Percentiles rank a stretch among this genome's conserved stretches.
Evolutionary conservation across 352 stramenopile species (phyloP).

Genomic region (Thalassiosira allenii): DNA sequence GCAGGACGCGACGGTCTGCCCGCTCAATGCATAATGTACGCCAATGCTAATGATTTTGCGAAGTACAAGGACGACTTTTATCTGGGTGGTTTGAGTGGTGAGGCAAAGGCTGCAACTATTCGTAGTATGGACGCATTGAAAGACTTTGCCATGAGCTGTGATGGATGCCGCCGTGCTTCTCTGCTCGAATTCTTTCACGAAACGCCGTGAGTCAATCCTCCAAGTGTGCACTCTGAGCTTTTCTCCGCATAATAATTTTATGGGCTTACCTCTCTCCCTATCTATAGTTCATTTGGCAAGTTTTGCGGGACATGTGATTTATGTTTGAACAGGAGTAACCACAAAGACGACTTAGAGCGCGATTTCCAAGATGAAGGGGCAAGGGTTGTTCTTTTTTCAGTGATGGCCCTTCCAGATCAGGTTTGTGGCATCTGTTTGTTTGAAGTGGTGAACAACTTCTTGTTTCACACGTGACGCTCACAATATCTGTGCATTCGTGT

Average conservation of each 20-base stretch:
- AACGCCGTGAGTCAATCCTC: too few relatives aligned
- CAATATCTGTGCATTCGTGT: too few relatives aligned
- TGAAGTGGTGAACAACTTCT: too few relatives aligned
- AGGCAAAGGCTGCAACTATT: slow-evolving; percentile 52
- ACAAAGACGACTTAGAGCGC: slow-evolving; percentile 63
- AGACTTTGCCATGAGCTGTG: slow-evolving; percentile 64
- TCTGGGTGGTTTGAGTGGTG: slow-evolving; percentile 49
- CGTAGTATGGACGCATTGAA: slow-evolving; percentile 67
- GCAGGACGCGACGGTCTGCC: slow-evolving; percentile 92
- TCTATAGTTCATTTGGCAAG: slow-evolving; percentile 69
- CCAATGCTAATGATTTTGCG: slow-evolving; percentile 67
- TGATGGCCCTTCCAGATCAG: slow-evolving; percentile 25
- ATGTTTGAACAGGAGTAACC: slow-evolving; percentile 70
- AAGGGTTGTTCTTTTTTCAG: slow-evolving; percentile 59
- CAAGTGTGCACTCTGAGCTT: too few relatives aligned
- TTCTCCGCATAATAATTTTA: too few relatives aligned
- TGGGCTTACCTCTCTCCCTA: too few relatives aligned
- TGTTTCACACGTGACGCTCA: too few relatives aligned
- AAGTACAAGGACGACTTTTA: slow-evolving; percentile 83
- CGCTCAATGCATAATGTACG: slow-evolving; percentile 85
- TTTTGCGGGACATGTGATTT: slow-evolving; percentile 89
- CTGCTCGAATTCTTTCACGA: slow-evolving; percentile 90
- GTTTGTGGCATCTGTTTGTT: slow-evolving; percentile 35
- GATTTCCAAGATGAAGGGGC: slow-evolving; percentile 71
- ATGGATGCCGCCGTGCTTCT: slow-evolving; percentile 84